Evolutionary conservation across 768 basidiomycete species (phyloP).

Genomic region (Boletus rubescentipes): DNA sequence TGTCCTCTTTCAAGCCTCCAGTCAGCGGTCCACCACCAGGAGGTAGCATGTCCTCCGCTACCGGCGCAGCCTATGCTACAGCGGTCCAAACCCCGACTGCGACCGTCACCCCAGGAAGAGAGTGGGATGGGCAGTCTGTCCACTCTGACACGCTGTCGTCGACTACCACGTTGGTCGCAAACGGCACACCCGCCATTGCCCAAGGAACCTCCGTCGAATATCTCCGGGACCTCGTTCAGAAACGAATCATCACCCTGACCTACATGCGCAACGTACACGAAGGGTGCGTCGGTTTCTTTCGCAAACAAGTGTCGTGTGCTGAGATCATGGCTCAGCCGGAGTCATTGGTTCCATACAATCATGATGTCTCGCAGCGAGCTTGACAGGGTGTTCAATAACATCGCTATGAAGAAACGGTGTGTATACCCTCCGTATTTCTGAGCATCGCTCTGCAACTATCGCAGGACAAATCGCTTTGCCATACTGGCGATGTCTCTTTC

Average conservation of each 20-base stretch:
- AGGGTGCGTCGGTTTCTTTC: slow-evolving; percentile 53
- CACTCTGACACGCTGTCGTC: slow-evolving; percentile 45
- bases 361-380: slow-evolving; percentile 73
- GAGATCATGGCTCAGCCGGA: slow-evolving; percentile 47
- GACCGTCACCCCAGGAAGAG: slow-evolving; percentile 45
- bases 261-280: slow-evolving; percentile 85
- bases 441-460: slow-evolving; percentile 6
- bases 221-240: slow-evolving; percentile 76
- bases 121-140: slow-evolving; percentile 73
- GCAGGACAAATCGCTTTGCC: slow-evolving; percentile 78
- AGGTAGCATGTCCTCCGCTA: slow-evolving; percentile 35
- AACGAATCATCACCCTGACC: slow-evolving; percentile 80
- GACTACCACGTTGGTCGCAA: slow-evolving; percentile 41
- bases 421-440: slow-evolving; percentile 14
- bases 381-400: slow-evolving; percentile 70
- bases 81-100: slow-evolving; percentile 38
- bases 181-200: slow-evolving; percentile 29
- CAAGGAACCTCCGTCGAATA: slow-evolving; percentile 78
- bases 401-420: slow-evolving; percentile 77
- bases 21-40: slow-evolving; percentile 27
- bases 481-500: slow-evolving; percentile 86
- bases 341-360: slow-evolving; percentile 89
- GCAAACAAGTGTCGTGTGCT: background rate
- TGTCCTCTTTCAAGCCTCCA: slow-evolving; percentile 64
- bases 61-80: slow-evolving; percentile 39